These are phyloP conservation scores for Dictyostelium intermedium DNA, from an alignment of 78 protist genomes.

Conservation along the genomic window DNA sequence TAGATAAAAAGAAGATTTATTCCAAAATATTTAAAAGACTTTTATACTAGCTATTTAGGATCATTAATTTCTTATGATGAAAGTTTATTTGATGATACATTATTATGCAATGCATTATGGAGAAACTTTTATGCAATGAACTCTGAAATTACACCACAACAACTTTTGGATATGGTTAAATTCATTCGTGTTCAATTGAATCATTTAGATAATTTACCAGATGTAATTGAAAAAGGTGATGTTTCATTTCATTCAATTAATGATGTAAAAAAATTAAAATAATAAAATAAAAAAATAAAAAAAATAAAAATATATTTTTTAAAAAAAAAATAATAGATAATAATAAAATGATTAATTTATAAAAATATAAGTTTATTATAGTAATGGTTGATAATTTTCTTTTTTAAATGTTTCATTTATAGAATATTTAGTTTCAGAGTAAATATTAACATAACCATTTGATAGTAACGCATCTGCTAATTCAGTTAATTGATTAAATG, in stretches of 20 bases:
- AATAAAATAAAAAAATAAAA: background rate
- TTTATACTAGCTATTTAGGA: slow-evolving; percentile 65
- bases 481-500: slow-evolving; percentile 30
- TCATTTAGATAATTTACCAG: slow-evolving; percentile 46
- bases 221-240: slow-evolving; percentile 24
- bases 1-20: slow-evolving; percentile 53
- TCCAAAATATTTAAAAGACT: slow-evolving; percentile 53
- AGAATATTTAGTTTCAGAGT: slow-evolving; percentile 32
- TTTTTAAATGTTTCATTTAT: slow-evolving; percentile 22
- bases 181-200: slow-evolving; percentile 38
- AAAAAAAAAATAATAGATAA: background rate
- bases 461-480: slow-evolving; percentile 33
- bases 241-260: slow-evolving; percentile 5
- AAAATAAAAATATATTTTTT: background rate
- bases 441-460: slow-evolving; percentile 60
- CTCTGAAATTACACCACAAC: background rate
- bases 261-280: background rate
- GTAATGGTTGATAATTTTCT: slow-evolving; percentile 2
- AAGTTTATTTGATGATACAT: slow-evolving; percentile 58
- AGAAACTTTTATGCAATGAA: slow-evolving; percentile 63
- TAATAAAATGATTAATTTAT: background rate
- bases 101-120: slow-evolving; percentile 53
- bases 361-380: background rate
- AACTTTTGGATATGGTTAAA: slow-evolving; percentile 25
- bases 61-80: slow-evolving; percentile 54